Conservation (phyloP, 441 rosid genomes). For the Kokia cookei region DNA sequence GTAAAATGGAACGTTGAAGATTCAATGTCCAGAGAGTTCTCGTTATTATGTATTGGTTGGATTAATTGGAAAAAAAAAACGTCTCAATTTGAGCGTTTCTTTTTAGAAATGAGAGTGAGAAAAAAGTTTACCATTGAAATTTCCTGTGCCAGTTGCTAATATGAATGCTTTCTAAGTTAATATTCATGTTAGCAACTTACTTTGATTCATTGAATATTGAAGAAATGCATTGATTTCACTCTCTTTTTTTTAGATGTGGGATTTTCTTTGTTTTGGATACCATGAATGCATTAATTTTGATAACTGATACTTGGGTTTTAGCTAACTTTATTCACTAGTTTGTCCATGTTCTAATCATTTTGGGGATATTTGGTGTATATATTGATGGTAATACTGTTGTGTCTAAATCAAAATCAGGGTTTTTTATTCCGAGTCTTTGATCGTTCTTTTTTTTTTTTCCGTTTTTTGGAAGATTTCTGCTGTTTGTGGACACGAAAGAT, state of each 20-base stretch:
- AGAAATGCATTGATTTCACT: slow-evolving; percentile 2
- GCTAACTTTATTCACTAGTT: neutral
- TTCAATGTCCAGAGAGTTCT: neutral
- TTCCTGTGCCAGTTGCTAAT: slow-evolving; percentile 26
- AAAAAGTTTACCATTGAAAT: neutral
- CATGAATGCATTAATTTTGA: slow-evolving; percentile 11
- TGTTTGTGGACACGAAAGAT: slow-evolving; percentile 12
- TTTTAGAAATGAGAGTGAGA: neutral
- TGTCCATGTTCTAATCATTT: neutral
- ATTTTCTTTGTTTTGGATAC: neutral
- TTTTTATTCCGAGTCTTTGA: neutral
- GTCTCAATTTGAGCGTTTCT: neutral
- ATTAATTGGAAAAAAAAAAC: neutral
- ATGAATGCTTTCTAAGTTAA: slow-evolving; percentile 5
- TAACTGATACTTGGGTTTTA: neutral
- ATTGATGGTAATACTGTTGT: neutral
- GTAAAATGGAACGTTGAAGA: neutral
- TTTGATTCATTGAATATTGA: slow-evolving; percentile 14
- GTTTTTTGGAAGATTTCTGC: slow-evolving; percentile 10
- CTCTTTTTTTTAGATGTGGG: neutral
- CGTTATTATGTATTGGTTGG: neutral
- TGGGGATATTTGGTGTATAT: neutral
- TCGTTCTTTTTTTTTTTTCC: neutral
- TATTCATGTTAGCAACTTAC: neutral
- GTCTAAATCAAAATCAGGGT: neutral